These are phyloP conservation scores for Penicillium nucicola DNA, from an alignment of 495 filamentous ascomycete species.

Conservation along the genomic window DNA sequence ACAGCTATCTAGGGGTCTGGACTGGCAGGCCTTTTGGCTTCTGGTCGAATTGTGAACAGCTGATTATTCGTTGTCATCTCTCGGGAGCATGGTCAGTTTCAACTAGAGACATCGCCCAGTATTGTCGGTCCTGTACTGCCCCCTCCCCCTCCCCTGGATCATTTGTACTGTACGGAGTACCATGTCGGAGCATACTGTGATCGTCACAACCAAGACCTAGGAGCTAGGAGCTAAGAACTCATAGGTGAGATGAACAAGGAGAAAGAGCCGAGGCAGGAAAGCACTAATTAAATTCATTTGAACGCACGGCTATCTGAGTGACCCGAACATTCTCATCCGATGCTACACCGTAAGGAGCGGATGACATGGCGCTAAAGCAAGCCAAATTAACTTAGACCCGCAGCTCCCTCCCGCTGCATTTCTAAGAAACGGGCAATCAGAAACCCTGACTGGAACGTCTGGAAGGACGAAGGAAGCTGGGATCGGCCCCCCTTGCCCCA, in stretches of 20 bases:
- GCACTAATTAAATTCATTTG: not conserved
- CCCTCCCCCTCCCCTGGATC: too few relatives aligned
- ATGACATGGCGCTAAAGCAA: conserved; percentile 30
- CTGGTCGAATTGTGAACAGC: conserved; percentile 13
- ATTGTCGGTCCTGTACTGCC: not conserved
- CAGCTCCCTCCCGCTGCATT: conserved; percentile 21
- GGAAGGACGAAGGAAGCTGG: conserved; percentile 26
- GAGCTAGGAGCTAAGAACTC: too few relatives aligned
- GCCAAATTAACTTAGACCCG: conserved; percentile 21
- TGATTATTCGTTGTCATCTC: conserved; percentile 14
- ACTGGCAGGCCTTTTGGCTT: not conserved
- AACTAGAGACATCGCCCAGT: not conserved
- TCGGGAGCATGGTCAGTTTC: conserved; percentile 18
- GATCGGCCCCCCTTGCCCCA: conserved; percentile 11
- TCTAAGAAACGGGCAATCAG: conserved; percentile 16
- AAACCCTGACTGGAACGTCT: conserved; percentile 21
- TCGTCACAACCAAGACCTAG: too few relatives aligned
- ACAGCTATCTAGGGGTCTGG: conserved; percentile 2
- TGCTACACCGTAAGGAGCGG: conserved; percentile 26
- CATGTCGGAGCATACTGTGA: too few relatives aligned
- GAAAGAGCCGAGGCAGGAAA: too few relatives aligned
- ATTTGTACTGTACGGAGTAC: too few relatives aligned
- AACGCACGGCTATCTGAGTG: conserved; percentile 3
- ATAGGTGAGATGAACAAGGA: not conserved
- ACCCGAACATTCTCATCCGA: conserved; percentile 15